Evolutionary conservation across 2,329 filamentous ascomycete species (phyloP).

Genomic region (Diaporthe sp.): DNA sequence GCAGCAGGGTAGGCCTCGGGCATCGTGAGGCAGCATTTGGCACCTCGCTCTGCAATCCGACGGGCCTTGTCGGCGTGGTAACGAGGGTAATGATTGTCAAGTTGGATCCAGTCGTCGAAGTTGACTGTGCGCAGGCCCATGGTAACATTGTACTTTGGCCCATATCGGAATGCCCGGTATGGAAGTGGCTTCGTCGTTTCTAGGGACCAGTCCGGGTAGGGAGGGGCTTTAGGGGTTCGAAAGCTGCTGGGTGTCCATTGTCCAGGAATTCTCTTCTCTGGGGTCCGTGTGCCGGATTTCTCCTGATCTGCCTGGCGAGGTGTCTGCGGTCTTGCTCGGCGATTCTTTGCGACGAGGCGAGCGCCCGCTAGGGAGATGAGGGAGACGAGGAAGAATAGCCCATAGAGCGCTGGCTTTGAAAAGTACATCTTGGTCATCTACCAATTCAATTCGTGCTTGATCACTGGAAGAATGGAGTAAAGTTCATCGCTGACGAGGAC

Average conservation of each 20-base stretch:
- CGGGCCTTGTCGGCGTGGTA: slow-evolving; percentile 80
- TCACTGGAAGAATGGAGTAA: too few species aligned
- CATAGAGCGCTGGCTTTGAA: slow-evolving; percentile 26
- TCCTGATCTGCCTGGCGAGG: not conserved
- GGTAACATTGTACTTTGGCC: slow-evolving; percentile 81
- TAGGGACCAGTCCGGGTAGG: slow-evolving; percentile 79
- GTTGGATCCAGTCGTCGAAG: slow-evolving; percentile 85
- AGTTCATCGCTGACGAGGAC: not conserved
- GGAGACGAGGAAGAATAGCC: slow-evolving; percentile 23
- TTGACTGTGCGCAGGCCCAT: slow-evolving; percentile 82
- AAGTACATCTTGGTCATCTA: not conserved
- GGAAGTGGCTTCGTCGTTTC: slow-evolving; percentile 79
- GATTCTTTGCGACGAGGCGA: slow-evolving; percentile 24
- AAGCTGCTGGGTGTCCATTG: slow-evolving; percentile 73
- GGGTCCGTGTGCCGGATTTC: slow-evolving; percentile 17
- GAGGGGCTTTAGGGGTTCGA: slow-evolving; percentile 69
- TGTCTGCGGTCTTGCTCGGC: not conserved
- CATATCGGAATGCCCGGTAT: slow-evolving; percentile 84
- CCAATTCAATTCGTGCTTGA: not conserved
- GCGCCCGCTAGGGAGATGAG: slow-evolving; percentile 20
- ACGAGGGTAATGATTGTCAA: slow-evolving; percentile 83
- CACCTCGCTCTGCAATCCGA: slow-evolving; percentile 76
- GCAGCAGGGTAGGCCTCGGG: slow-evolving; percentile 80
- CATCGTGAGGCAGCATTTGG: slow-evolving; percentile 77
- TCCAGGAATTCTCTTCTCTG: slow-evolving; percentile 43